Conservation (phyloP, 306 rosid genomes). For the Vigna angularis region DNA sequence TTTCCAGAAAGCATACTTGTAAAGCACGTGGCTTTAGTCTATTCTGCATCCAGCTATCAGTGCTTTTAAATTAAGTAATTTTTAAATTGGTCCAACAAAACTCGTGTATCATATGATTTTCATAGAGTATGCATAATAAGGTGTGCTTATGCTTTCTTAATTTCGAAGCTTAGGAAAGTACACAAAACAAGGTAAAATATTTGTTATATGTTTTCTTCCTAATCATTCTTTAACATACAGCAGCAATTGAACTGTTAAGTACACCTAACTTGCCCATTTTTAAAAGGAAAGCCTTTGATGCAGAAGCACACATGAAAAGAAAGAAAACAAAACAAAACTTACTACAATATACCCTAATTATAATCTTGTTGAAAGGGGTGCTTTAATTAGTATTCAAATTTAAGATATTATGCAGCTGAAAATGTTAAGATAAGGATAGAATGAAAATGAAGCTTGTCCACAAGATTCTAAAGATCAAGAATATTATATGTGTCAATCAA, state of each 20-base stretch:
- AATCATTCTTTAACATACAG: background rate
- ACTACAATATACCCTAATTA: too few relatives aligned
- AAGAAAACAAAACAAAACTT: too few relatives aligned
- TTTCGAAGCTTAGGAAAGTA: conserved; percentile 2
- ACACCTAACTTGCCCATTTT: background rate
- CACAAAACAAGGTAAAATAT: conserved; percentile 8
- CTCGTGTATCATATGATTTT: background rate
- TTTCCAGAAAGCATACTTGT: background rate
- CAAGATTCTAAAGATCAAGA: conserved; percentile 43
- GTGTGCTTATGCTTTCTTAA: conserved; percentile 5
- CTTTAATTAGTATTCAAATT: background rate
- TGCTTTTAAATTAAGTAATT: background rate
- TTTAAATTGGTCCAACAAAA: background rate
- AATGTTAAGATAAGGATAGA: conserved; percentile 49
- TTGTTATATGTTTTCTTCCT: conserved; percentile 14
- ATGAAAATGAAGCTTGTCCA: conserved; percentile 53
- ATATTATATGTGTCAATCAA: background rate
- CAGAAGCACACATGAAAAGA: too few relatives aligned
- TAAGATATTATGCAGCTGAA: background rate
- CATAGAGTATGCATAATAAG: background rate
- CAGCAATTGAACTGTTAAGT: background rate
- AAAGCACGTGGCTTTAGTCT: background rate
- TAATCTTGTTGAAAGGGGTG: background rate
- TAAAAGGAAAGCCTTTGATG: too few relatives aligned
- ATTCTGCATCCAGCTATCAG: background rate